These are phyloP conservation scores for Ascochyta koolunga DNA, from an alignment of 2,329 filamentous ascomycete genomes.

Conservation along the genomic window DNA sequence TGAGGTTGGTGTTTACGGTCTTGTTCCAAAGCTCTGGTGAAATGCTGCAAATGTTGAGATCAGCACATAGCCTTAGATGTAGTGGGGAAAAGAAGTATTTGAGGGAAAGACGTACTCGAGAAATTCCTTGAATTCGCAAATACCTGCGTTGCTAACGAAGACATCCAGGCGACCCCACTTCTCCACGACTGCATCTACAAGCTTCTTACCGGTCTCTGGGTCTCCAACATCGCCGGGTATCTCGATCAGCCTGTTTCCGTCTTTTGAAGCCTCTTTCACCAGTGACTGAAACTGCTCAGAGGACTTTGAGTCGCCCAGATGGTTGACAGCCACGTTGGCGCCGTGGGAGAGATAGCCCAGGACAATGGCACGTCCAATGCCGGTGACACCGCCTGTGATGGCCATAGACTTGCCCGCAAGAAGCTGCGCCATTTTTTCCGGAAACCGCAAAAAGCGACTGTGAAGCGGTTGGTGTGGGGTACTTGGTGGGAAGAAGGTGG, in stretches of 20 bases:
- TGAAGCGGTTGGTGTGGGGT: conserved; percentile 4
- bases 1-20: conserved; percentile 81
- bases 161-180: conserved; percentile 64
- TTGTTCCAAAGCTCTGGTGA: conserved; percentile 70
- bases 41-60: conserved; percentile 54
- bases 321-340: conserved; percentile 79
- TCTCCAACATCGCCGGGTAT: conserved; percentile 79
- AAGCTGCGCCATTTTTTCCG: conserved; percentile 50
- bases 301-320: conserved; percentile 66
- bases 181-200: conserved; percentile 71
- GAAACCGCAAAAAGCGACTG: conserved; percentile 3
- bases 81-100: no score
- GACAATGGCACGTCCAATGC: conserved; percentile 84
- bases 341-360: conserved; percentile 80
- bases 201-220: conserved; percentile 70
- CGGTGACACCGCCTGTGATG: conserved; percentile 85
- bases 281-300: conserved; percentile 57
- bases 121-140: conserved; percentile 89
- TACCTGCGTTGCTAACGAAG: conserved; percentile 86
- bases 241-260: conserved; percentile 60
- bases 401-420: conserved; percentile 78
- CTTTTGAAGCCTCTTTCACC: conserved; percentile 43
- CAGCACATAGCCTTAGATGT: neutral
- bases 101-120: conserved; percentile 60
- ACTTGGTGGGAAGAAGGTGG: conserved; percentile 1